These are phyloP conservation scores for Sporothrix dimorphospora DNA, from an alignment of 2,329 filamentous ascomycete species.

Conservation along the genomic window DNA sequence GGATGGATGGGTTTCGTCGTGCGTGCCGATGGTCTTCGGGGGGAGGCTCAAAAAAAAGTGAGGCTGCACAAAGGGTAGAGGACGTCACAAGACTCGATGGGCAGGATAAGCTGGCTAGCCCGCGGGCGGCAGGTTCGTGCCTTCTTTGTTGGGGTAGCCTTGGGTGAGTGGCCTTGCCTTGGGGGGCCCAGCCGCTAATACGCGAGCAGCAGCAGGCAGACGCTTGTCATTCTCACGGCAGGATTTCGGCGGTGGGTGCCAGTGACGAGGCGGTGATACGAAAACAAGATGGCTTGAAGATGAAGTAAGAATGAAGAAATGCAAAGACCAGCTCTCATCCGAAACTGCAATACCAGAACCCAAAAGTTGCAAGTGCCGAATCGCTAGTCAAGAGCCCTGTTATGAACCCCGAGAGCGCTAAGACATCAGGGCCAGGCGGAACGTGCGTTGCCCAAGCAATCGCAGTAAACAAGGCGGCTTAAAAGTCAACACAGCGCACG, in stretches of 20 bases:
- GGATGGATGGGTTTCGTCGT: neutral
- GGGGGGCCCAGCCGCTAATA: neutral
- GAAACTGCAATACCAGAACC: neutral
- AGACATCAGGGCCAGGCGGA: neutral
- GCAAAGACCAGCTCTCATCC: neutral
- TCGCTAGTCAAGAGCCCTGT: neutral
- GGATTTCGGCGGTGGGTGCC: neutral
- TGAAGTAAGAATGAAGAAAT: no score
- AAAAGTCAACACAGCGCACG: constrained; percentile 8
- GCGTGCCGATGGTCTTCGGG: neutral
- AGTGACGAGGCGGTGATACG: neutral
- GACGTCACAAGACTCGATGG: neutral
- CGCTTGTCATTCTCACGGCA: neutral
- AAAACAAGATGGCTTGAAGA: no score
- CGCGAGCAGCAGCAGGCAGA: constrained; percentile 6
- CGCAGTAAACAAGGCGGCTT: constrained; percentile 20
- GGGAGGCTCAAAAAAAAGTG: neutral
- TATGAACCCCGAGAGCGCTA: neutral
- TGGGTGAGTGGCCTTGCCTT: neutral
- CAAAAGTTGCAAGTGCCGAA: neutral
- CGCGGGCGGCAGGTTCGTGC: neutral
- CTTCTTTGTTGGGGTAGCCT: constrained; percentile 13
- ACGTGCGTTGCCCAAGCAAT: constrained; percentile 25
- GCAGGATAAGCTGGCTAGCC: neutral
- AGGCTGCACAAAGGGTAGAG: constrained; percentile 7